These are phyloP conservation scores for Sanghuangporus weigelae DNA, from an alignment of 1,284 basidiomycete genomes.

Conservation along the genomic window DNA sequence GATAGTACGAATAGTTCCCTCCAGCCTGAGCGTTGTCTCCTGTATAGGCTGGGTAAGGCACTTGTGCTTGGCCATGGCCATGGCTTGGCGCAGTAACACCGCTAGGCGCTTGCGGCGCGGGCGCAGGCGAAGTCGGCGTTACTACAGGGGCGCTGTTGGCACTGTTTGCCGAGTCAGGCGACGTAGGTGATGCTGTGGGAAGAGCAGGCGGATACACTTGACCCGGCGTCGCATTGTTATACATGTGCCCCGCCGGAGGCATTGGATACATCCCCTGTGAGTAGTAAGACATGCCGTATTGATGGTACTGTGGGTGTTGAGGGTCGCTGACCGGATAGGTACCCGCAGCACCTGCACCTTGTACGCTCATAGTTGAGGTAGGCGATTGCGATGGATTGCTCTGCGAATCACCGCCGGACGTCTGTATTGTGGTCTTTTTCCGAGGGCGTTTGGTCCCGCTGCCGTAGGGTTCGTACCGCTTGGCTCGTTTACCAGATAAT, in stretches of 20 bases:
- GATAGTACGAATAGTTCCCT: constrained; percentile 7
- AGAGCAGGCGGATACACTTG: not conserved
- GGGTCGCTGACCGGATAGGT: not conserved
- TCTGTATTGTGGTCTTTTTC: constrained; percentile 1
- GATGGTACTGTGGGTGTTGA: not conserved
- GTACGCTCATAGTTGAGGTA: not conserved
- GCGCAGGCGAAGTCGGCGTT: constrained; percentile 3
- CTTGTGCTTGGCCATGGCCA: not conserved
- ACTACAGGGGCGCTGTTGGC: not conserved
- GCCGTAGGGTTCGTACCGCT: constrained; percentile 50
- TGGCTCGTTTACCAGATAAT: constrained; percentile 35
- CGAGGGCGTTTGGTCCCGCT: constrained; percentile 5
- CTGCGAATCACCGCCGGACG: not conserved
- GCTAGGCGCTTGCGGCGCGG: not conserved
- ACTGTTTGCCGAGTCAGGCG: not conserved
- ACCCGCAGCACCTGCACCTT: not conserved
- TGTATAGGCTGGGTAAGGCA: constrained; percentile 3
- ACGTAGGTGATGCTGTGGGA: constrained; percentile 1
- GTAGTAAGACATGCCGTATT: constrained; percentile 6
- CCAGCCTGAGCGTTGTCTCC: not conserved
- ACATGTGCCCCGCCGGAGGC: not conserved
- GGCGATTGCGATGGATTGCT: not conserved
- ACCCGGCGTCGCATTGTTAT: not conserved
- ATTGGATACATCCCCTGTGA: constrained; percentile 4
- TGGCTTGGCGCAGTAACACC: not conserved